phyloP scores from a whole-genome alignment of 225 moss, liverwort and hornwort genomes.

The Lunularia cruciata region DNA sequence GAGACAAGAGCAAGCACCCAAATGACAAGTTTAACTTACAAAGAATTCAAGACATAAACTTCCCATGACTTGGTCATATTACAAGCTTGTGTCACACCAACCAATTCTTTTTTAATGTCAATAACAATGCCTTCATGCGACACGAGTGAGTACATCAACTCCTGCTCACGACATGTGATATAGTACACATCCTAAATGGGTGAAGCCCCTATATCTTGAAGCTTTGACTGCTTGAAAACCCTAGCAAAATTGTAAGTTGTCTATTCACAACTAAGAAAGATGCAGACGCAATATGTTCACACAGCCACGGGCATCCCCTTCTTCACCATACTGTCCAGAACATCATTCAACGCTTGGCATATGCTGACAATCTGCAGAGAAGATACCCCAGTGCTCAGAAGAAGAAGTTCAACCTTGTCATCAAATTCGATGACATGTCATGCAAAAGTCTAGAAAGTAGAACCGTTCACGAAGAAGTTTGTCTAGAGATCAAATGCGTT shows the following conservation, averaged over 20 bases:
- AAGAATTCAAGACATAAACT: background rate
- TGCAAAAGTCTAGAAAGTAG: too few relatives aligned
- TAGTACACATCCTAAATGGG: constrained; percentile 23
- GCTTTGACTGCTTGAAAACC: background rate
- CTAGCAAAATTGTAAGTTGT: constrained; percentile 33
- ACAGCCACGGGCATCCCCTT: constrained; percentile 87
- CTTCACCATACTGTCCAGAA: constrained; percentile 97
- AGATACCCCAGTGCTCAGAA: background rate
- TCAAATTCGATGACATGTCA: too few relatives aligned
- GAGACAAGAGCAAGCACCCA: too few relatives aligned
- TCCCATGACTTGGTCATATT: background rate
- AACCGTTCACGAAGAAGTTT: too few relatives aligned
- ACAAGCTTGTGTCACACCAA: background rate
- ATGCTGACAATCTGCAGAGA: constrained; percentile 90
- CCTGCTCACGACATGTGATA: constrained; percentile 18
- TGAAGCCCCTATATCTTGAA: constrained; percentile 9
- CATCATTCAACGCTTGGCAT: constrained; percentile 96
- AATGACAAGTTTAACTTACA: too few relatives aligned
- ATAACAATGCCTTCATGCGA: constrained; percentile 7
- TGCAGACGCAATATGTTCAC: constrained; percentile 21
- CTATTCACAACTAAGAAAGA: constrained; percentile 19
- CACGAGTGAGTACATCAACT: constrained; percentile 1
- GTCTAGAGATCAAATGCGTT: too few relatives aligned
- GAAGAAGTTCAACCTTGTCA: background rate
- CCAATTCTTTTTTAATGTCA: background rate